Evolutionary conservation across 352 stramenopile genomes (phyloP).

Genomic region (Globisporangium solare): DNA sequence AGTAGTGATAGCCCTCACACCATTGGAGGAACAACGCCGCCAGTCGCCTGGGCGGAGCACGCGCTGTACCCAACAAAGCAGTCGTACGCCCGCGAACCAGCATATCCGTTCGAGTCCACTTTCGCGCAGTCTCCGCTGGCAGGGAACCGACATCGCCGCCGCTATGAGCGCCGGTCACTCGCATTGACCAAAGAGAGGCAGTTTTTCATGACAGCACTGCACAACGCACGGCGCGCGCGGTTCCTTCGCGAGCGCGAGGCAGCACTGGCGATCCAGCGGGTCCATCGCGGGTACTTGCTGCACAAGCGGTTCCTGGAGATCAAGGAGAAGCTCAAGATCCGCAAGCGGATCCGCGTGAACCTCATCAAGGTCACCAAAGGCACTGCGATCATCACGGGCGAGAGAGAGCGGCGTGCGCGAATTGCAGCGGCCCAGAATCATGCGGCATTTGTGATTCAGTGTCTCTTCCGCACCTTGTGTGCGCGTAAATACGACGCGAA

Average conservation of each 20-base stretch:
- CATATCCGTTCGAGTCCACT: constrained; percentile 8
- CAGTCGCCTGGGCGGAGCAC: constrained; percentile 6
- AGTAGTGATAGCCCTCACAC: background rate
- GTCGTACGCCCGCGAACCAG: constrained; percentile 11
- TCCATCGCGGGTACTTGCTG: constrained; percentile 47
- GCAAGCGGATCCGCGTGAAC: constrained; percentile 56
- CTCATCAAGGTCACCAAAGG: constrained; percentile 58
- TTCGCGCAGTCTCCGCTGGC: constrained; percentile 23
- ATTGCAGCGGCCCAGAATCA: constrained; percentile 18
- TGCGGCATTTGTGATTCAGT: constrained; percentile 33
- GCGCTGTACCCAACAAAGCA: constrained; percentile 6
- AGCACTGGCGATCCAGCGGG: constrained; percentile 46
- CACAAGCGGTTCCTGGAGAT: constrained; percentile 42
- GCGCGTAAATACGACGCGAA: constrained; percentile 26
- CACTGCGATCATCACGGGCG: constrained; percentile 54
- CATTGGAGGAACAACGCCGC: background rate
- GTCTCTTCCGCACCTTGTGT: constrained; percentile 24
- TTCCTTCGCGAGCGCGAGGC: constrained; percentile 34
- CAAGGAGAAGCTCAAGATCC: constrained; percentile 46
- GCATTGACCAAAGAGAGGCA: constrained; percentile 34
- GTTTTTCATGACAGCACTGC: constrained; percentile 44
- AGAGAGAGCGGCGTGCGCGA: constrained; percentile 42
- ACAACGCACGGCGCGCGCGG: constrained; percentile 23
- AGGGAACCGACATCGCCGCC: constrained; percentile 15
- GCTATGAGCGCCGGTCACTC: constrained; percentile 21